Percentiles rank a stretch among this genome's conserved stretches.
phyloP scores from a whole-genome alignment of 331 rosid genomes.

The Quercus phellos region DNA sequence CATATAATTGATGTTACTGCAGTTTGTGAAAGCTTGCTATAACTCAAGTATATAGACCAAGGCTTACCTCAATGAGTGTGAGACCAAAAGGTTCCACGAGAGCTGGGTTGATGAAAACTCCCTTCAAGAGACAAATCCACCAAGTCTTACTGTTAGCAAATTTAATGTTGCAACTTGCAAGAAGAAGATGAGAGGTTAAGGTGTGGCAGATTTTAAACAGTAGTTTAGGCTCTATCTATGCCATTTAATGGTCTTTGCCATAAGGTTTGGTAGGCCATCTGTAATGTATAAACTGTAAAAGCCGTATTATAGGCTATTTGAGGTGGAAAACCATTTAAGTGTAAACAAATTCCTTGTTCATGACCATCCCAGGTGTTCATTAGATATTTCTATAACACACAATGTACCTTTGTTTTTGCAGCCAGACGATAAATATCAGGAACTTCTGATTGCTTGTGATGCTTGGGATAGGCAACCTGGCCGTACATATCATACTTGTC shows the following conservation, averaged over 20 bases:
- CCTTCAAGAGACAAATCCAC: slow-evolving; percentile 34
- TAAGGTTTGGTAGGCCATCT: too few relatives aligned
- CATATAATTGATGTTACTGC: too few relatives aligned
- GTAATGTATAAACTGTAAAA: too few relatives aligned
- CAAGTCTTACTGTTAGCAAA: slow-evolving; percentile 4
- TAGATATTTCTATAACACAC: neutral
- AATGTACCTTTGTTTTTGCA: slow-evolving; percentile 49
- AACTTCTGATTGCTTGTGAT: slow-evolving; percentile 54
- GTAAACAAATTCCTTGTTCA: neutral
- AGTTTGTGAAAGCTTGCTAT: too few relatives aligned
- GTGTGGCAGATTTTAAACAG: neutral
- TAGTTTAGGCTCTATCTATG: neutral
- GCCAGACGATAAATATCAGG: slow-evolving; percentile 57
- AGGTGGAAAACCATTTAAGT: neutral
- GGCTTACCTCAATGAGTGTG: slow-evolving; percentile 49
- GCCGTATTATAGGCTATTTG: neutral
- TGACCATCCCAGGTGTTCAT: neutral
- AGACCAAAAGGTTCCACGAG: slow-evolving; percentile 61
- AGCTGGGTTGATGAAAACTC: slow-evolving; percentile 62
- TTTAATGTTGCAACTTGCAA: slow-evolving; percentile 2
- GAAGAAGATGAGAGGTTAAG: neutral
- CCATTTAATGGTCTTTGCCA: too few relatives aligned
- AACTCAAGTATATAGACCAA: neutral
- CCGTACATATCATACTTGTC: slow-evolving; percentile 58
- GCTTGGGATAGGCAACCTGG: slow-evolving; percentile 59